Base-by-base conservation (phyloP, 371 early-diverging fungal species). In the Saksenaea vasiformis region DNA sequence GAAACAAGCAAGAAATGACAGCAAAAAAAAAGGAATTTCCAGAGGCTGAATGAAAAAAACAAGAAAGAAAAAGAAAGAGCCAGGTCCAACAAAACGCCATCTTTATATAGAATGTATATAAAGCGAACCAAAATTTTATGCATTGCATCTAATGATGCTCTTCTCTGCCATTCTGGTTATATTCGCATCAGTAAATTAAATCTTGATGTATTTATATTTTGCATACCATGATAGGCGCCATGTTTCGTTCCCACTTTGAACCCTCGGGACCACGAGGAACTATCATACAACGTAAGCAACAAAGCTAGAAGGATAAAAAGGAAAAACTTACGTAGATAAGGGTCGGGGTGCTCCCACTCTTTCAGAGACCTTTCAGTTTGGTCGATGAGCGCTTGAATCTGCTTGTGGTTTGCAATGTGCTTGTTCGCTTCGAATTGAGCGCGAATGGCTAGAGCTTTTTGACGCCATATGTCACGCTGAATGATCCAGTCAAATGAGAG, bases 191-290 rank as follows among this genome's bases (percentile, higher is more conserved):
- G n/a, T 39, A 14, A 5, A 13, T 8, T n/a, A 39, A 14, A 39
- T 10, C 15, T 11, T 39, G 11, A 7, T 31, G 31, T 39, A 2
- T 2, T 39, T 2, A 47, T 22, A 31, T 31, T 10, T 14, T 58
- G 36, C 64, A 15, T 58, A 64, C 64, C 64, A 82, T 67, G 47
- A 72, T 62, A 61, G 88, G 88, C 56, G 90, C 91, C 62, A 85
- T 71, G 74, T 93, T 92, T 65, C 95, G 88, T 73, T 95, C 93
- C 86, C 89, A 95, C 76, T 92, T 93, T 69, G 91, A 80, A 66
- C 95, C 95, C 19, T 87, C 91, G 58, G 89, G 90, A 60, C 90
- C 90, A 68, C 87, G 72, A 56, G 90, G 86, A 64, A 75, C 92
- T 92, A 78, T 14, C 53, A 56, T 22, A 47, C 28, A 61, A 36